Percentiles rank a stretch among this genome's conserved stretches.
These are phyloP conservation scores for Backusella westeae DNA, from an alignment of 192 early-diverging fungal species.

Conservation along the genomic window DNA sequence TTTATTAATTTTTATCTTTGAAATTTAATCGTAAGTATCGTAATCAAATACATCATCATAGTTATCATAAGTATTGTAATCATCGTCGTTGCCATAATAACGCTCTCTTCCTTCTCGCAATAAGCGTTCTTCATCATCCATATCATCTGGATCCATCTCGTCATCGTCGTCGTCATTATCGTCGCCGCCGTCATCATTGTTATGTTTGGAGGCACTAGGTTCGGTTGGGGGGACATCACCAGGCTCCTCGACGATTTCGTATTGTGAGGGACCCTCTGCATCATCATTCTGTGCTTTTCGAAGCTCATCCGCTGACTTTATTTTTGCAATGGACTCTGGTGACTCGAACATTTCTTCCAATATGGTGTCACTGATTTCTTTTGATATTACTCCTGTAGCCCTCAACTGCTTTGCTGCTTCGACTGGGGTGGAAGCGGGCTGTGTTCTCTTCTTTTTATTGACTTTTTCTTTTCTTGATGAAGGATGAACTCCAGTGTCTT, in stretches of 20 bases:
- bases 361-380: slow-evolving; percentile 88
- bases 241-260: slow-evolving; percentile 46
- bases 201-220: too few relatives aligned
- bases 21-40: too few relatives aligned
- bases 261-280: background rate
- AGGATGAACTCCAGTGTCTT: slow-evolving; percentile 28
- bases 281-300: slow-evolving; percentile 27
- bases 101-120: too few relatives aligned
- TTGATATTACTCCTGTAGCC: slow-evolving; percentile 72
- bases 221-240: slow-evolving; percentile 34
- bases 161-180: too few relatives aligned
- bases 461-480: slow-evolving; percentile 37
- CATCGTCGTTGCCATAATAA: too few relatives aligned
- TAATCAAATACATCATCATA: too few relatives aligned
- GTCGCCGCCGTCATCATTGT: too few relatives aligned
- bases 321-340: slow-evolving; percentile 10
- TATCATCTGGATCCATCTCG: too few relatives aligned
- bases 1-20: too few relatives aligned
- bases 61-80: too few relatives aligned
- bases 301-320: slow-evolving; percentile 34
- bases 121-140: too few relatives aligned
- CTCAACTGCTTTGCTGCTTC: slow-evolving; percentile 81
- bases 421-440: slow-evolving; percentile 56
- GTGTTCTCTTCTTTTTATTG: slow-evolving; percentile 21
- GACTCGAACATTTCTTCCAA: slow-evolving; percentile 68